These are phyloP conservation scores for Yamadazyma membranifaciens DNA, from an alignment of 1,139 yeast species.

Conservation along the genomic window DNA sequence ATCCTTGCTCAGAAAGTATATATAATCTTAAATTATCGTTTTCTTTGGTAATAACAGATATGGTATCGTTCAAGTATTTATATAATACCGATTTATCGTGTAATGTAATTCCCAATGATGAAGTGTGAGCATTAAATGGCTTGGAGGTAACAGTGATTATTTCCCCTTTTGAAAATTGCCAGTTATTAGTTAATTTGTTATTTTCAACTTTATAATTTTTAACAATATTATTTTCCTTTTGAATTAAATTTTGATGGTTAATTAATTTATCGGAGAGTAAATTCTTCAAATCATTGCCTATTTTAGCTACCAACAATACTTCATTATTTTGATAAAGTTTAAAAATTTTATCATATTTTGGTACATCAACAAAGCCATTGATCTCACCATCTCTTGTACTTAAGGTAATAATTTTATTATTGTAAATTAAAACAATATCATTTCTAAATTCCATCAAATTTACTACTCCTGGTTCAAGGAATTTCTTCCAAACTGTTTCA, in stretches of 20 bases:
- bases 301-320: constrained; percentile 9
- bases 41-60: constrained; percentile 53
- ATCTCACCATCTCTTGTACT: constrained; percentile 26
- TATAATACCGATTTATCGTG: constrained; percentile 76
- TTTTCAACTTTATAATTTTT: constrained; percentile 23
- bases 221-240: constrained; percentile 10
- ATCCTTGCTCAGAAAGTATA: constrained; percentile 72
- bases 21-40: constrained; percentile 39
- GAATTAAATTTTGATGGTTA: constrained; percentile 19
- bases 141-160: constrained; percentile 22
- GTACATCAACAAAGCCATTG: constrained; percentile 6
- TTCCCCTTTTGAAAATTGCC: constrained; percentile 24
- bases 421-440: constrained; percentile 23
- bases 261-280: constrained; percentile 3
- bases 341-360: constrained; percentile 11
- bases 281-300: constrained; percentile 2
- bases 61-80: constrained; percentile 71
- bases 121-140: constrained; percentile 44
- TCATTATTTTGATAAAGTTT: constrained; percentile 7
- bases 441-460: constrained; percentile 20
- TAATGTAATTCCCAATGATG: constrained; percentile 69
- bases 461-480: constrained; percentile 14
- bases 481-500: constrained; percentile 24
- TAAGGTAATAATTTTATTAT: constrained; percentile 17
- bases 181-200: constrained; percentile 19